These are phyloP conservation scores for Solanum chmielewskii DNA, from an alignment of 257 asterid genomes.

Conservation along the genomic window DNA sequence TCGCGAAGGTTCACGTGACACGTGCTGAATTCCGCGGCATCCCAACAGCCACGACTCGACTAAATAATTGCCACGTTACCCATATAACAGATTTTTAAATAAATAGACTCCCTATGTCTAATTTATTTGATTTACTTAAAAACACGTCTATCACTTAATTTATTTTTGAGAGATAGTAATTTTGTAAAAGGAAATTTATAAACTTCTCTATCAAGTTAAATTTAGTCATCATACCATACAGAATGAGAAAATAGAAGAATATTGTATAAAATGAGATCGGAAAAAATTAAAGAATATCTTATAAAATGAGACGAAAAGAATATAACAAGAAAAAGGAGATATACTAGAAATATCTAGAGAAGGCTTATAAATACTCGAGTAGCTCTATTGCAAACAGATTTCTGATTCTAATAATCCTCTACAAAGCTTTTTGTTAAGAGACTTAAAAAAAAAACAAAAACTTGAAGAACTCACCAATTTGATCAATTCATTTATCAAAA, in stretches of 20 bases:
- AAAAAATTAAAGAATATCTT: too few species aligned
- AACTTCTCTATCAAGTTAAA: accelerated
- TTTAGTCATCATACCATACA: too few species aligned
- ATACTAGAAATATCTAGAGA: constrained; percentile 7
- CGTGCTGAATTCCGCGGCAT: not conserved
- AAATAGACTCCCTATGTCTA: not conserved
- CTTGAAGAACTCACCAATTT: not conserved
- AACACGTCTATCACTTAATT: too few species aligned
- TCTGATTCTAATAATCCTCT: not conserved
- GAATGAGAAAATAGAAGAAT: accelerated
- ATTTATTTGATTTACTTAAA: too few species aligned
- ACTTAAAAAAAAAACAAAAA: not conserved
- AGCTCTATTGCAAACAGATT: not conserved
- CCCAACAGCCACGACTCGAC: not conserved
- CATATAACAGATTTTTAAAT: not conserved
- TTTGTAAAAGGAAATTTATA: too few species aligned
- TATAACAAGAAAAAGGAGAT: not conserved
- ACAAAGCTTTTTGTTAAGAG: not conserved
- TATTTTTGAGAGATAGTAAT: too few species aligned
- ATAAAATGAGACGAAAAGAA: too few species aligned
- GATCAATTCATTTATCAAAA: not conserved
- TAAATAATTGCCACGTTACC: constrained; percentile 9
- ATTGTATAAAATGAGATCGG: too few species aligned
- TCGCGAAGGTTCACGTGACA: constrained; percentile 4
- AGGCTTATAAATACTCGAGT: constrained; percentile 15